A percentile compares a stretch with the other conserved stretches of the same genome.
These are phyloP conservation scores for Nicotiana obtusifolia DNA, from an alignment of 257 asterid genomes.

Conservation along the genomic window DNA sequence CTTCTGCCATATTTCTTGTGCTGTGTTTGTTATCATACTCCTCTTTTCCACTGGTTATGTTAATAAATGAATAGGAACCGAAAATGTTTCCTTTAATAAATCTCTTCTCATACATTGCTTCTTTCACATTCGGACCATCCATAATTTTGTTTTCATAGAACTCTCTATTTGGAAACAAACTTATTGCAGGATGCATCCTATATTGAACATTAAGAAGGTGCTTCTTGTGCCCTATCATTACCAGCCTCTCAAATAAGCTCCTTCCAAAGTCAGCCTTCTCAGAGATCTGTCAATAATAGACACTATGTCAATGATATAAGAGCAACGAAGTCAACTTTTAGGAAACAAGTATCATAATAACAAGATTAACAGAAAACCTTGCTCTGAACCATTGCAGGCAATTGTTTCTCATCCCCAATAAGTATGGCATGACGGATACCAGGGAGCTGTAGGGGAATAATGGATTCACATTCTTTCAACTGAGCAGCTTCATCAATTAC, in stretches of 20 bases:
- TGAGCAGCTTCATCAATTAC: slow-evolving; percentile 64
- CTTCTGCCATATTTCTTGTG: slow-evolving; percentile 46
- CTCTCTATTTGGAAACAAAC: slow-evolving; percentile 44
- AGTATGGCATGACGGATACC: slow-evolving; percentile 47
- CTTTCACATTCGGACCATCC: slow-evolving; percentile 36
- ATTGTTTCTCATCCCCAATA: slow-evolving; percentile 55
- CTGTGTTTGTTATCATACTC: slow-evolving; percentile 33
- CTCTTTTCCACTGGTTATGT: slow-evolving; percentile 48
- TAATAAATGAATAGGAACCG: slow-evolving; percentile 60
- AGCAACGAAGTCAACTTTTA: background rate
- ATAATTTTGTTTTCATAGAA: slow-evolving; percentile 33
- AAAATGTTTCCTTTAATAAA: slow-evolving; percentile 38
- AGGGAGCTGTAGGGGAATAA: slow-evolving; percentile 40
- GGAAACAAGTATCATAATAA: background rate
- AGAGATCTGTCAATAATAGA: background rate
- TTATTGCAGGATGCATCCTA: slow-evolving; percentile 55
- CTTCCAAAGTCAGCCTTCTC: slow-evolving; percentile 27
- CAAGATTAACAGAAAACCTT: slow-evolving; percentile 24
- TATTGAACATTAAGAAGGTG: slow-evolving; percentile 52
- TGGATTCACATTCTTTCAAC: slow-evolving; percentile 51
- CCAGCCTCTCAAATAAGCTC: slow-evolving; percentile 62
- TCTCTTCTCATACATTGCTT: slow-evolving; percentile 10
- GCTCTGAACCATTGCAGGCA: slow-evolving; percentile 55
- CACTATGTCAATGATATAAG: background rate
- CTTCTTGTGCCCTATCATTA: slow-evolving; percentile 31